Conservation (phyloP, 73 alveolate genomes). For the Breviolum minutum region DNA sequence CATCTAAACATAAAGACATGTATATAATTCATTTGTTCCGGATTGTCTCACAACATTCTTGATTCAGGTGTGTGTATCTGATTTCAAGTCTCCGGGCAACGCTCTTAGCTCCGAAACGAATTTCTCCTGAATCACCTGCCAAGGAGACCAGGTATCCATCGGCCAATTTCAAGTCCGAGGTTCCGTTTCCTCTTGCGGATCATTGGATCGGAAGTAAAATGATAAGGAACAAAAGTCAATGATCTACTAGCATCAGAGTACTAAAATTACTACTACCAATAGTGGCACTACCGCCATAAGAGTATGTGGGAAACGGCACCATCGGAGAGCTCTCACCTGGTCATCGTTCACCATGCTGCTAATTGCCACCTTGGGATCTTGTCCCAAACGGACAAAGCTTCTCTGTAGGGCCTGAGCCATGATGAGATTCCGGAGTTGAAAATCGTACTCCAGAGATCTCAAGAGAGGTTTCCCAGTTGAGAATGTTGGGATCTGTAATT, state of each 20-base stretch:
- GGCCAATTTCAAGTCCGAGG: no score
- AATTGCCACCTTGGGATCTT: neutral
- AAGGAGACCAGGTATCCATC: neutral
- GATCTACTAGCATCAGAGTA: neutral
- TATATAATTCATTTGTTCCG: no score
- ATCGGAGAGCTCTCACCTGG: neutral
- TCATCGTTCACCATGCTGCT: neutral
- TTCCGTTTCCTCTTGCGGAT: no score
- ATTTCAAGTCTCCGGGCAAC: neutral
- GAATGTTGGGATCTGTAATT: no score
- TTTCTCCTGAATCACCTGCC: slow-evolving; percentile 39
- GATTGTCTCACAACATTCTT: no score
- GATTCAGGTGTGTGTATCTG: neutral
- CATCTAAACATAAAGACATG: no score
- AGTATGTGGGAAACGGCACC: neutral
- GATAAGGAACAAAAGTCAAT: no score
- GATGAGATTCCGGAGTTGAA: neutral
- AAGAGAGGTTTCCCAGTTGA: no score
- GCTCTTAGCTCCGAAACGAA: slow-evolving; percentile 2
- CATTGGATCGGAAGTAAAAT: no score
- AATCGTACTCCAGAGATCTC: no score
- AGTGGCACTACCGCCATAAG: neutral
- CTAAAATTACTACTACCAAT: neutral
- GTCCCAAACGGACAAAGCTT: slow-evolving; percentile 5
- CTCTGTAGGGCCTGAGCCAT: neutral